phyloP scores from a whole-genome alignment of 176 grass and related monocot genomes.

The Musa troglodytarum region DNA sequence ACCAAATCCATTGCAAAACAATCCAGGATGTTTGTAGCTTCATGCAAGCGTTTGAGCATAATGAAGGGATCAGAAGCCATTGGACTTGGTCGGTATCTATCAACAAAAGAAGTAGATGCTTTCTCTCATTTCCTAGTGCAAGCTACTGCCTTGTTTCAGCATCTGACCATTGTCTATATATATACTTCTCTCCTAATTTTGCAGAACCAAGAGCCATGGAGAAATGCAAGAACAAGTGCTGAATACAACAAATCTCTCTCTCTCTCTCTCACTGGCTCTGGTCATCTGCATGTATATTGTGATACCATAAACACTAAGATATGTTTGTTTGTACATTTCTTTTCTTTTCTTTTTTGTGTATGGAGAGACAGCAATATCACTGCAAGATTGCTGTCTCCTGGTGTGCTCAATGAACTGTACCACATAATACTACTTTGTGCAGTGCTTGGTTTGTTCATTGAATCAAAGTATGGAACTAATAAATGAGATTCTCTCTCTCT shows the following conservation, averaged over 20 bases:
- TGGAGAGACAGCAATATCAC: too few relatives aligned
- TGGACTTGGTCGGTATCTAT: constrained; percentile 29
- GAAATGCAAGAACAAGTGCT: constrained; percentile 22
- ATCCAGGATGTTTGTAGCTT: constrained; percentile 40
- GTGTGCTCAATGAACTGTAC: too few relatives aligned
- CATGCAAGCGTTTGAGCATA: constrained; percentile 39
- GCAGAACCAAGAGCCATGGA: constrained; percentile 23
- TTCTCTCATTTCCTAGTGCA: too few relatives aligned
- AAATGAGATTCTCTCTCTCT: not conserved
- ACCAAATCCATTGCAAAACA: not conserved
- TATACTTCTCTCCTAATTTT: not conserved
- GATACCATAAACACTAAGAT: too few relatives aligned
- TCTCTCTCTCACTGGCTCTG: too few relatives aligned
- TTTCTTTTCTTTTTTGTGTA: too few relatives aligned
- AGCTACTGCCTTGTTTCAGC: too few relatives aligned
- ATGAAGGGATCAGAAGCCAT: constrained; percentile 47
- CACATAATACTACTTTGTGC: too few relatives aligned
- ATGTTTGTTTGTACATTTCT: too few relatives aligned
- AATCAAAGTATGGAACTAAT: not conserved
- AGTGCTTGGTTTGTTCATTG: not conserved
- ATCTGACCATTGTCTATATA: not conserved
- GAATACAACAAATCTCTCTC: not conserved
- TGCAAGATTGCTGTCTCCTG: too few relatives aligned
- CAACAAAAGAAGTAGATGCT: not conserved
- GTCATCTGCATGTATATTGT: too few relatives aligned